Conservation (phyloP, 495 filamentous ascomycete species). For the Penicillium coffeae region DNA sequence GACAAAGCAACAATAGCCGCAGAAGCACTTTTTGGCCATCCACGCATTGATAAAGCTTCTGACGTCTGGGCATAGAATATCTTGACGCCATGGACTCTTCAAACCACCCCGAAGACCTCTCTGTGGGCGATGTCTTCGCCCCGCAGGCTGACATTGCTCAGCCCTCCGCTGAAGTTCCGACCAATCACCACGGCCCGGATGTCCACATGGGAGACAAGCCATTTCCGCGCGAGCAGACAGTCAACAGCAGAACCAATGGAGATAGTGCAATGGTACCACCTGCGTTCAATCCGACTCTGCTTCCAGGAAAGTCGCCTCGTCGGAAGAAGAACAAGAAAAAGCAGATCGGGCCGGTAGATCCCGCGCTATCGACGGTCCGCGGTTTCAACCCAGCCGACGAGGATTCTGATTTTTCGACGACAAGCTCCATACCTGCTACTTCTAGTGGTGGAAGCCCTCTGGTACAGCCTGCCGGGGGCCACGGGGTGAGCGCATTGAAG, state of each 20-base stretch:
- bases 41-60: neutral
- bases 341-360: slow-evolving; percentile 46
- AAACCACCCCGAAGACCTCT: slow-evolving; percentile 33
- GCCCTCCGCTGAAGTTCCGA: slow-evolving; percentile 20
- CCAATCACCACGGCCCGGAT: slow-evolving; percentile 21
- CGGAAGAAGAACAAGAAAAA: slow-evolving; percentile 54
- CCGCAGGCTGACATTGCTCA: slow-evolving; percentile 39
- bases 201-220: slow-evolving; percentile 32
- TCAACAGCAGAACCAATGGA: slow-evolving; percentile 7
- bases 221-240: slow-evolving; percentile 23
- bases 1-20: neutral
- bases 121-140: slow-evolving; percentile 45
- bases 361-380: slow-evolving; percentile 68
- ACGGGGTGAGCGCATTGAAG: slow-evolving; percentile 75
- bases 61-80: neutral
- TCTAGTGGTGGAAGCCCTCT: slow-evolving; percentile 45
- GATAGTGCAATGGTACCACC: slow-evolving; percentile 20
- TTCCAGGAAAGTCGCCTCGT: slow-evolving; percentile 31
- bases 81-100: slow-evolving; percentile 20
- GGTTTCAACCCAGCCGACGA: slow-evolving; percentile 87
- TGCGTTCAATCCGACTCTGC: slow-evolving; percentile 20
- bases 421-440: slow-evolving; percentile 39
- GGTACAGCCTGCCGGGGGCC: slow-evolving; percentile 51
- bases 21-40: neutral
- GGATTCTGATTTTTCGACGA: slow-evolving; percentile 68